phyloP scores from a whole-genome alignment of 768 basidiomycete species.

The Coprinopsis sp. region DNA sequence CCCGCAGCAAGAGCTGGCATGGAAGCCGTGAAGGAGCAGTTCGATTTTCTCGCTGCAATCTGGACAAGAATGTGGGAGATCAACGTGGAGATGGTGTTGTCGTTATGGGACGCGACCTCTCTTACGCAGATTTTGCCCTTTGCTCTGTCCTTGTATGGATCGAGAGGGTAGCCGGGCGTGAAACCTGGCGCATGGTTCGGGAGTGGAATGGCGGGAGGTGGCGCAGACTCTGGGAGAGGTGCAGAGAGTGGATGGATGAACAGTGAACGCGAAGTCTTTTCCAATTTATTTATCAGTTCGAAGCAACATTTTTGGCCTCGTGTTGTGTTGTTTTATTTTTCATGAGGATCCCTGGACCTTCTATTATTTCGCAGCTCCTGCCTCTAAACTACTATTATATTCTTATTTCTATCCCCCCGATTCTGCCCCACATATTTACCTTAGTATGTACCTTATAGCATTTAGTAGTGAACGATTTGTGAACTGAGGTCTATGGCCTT shows the following conservation, averaged over 20 bases:
- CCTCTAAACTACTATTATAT: too few relatives aligned
- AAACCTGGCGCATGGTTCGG: constrained; percentile 66
- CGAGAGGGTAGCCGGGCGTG: constrained; percentile 65
- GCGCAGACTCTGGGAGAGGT: constrained; percentile 57
- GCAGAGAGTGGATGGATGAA: constrained; percentile 65
- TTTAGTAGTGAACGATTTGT: too few relatives aligned
- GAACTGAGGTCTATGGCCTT: too few relatives aligned
- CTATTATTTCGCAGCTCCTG: too few relatives aligned
- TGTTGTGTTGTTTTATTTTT: too few relatives aligned
- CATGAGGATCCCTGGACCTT: too few relatives aligned
- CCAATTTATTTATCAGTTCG: constrained; percentile 6
- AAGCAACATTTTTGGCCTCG: too few relatives aligned
- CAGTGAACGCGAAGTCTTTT: constrained; percentile 29
- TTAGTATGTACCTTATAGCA: too few relatives aligned
- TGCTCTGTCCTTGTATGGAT: constrained; percentile 74
- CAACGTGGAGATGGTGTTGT: constrained; percentile 51
- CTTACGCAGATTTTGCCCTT: constrained; percentile 71
- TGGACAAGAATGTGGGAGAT: constrained; percentile 65
- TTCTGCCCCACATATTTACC: too few relatives aligned
- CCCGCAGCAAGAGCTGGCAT: constrained; percentile 57
- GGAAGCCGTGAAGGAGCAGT: constrained; percentile 62
- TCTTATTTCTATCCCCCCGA: too few relatives aligned
- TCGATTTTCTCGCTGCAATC: constrained; percentile 57
- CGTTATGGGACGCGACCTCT: constrained; percentile 59
- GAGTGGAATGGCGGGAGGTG: constrained; percentile 70